Base-by-base conservation (phyloP, 1,284 basidiomycete species). In the Fereydounia khargensis region DNA sequence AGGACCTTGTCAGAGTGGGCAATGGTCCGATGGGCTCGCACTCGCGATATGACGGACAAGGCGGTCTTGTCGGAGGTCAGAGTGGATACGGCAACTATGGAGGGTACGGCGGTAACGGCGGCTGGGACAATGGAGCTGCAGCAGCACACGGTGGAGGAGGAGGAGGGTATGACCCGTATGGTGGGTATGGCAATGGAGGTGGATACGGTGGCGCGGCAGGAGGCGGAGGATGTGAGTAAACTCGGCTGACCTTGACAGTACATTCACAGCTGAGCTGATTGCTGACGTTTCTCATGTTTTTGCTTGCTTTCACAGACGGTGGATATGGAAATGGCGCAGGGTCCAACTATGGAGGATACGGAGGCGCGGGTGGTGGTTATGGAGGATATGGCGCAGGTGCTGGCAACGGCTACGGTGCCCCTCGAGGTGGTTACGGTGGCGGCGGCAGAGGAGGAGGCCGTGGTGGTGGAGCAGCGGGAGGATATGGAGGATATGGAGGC, bases 401-500 rank as follows among this genome's bases (percentile, higher is more conserved):
- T 4, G 47, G 20, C 33, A 8, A 27, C 27, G 31, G 24, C n/a
- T 37, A 38, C 38, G 40, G 40, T 7, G 47, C 32, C 19, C 32
- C 45, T 5, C 44, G 50, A 18, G 39, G 37, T 18, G 38, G 48
- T 20, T 44, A 50, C 25, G 44, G 44, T 20, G 40, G 36, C 35
- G 34, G 41, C 19, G 55, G 40, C 30, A 33, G 33, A 20, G 45
- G 41, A 1, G 37, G 43, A 13, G 20, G 38, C 19, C 48, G 40
- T 14, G 39, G 40, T 16, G 45, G 40, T 9, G 42, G 46, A 18
- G 42, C 25, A n/a, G 39, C 39, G 1, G 50, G 45, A 10, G 49
- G 43, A 9, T 57, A 57, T 35, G 45, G 41, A 19, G 55, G 58
- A 18, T 52, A 47, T n/a, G 39, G 37, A 9, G 34, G 31, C 13